Evolutionary conservation across 176 grass and related monocot genomes (phyloP), one percentile per base, ranked within the genome.

Genomic region (Carex myosuroides): DNA sequence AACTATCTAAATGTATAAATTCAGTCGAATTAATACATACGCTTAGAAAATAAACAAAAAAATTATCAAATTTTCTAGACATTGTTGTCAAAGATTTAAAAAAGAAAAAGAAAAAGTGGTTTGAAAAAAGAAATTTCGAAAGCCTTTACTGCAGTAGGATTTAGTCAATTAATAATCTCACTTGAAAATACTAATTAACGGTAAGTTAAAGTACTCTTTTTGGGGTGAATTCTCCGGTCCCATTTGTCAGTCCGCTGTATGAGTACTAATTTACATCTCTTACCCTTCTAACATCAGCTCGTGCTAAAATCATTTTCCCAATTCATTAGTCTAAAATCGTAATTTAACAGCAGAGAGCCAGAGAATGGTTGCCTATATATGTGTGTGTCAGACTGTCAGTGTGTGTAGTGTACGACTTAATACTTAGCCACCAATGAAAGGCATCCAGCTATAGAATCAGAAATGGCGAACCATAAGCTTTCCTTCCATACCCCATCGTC

Each of bases 401-500:
- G 42, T 44, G 10, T 11, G 46, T 56, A 1, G 6, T 8, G 3
- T 56, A 33, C 3, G 52, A 4, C 42, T 46, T 21, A 22, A 71
- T 14, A 67, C 13, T 66, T 35, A 2, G 17, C 17, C 37, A 70
- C 17, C 68, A 71, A 71, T 21, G 16, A 20, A 71, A 46, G 37
- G 68, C 2, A 46, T 46, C 8, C 37, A 24, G 20, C 0, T 29
- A 72, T 70, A 6, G 13, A 79, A 82, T 63, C 1, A 71, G 75
- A 68, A 60, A 71, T 78, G 73, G 73, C 73, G 24, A 78, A 32
- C 26, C 13, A 26, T 32, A 57, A 33, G 13, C 72, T 81, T 74
- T 59, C 64, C 30, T 81, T 70, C 64, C 17, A 32, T 46, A 53
- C 88, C 78, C n/a, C 22, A 14, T 42, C 83, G 18, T 44, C 14